phyloP scores from a whole-genome alignment of 2,329 filamentous ascomycete genomes.

The Zopfia rhizophila region DNA sequence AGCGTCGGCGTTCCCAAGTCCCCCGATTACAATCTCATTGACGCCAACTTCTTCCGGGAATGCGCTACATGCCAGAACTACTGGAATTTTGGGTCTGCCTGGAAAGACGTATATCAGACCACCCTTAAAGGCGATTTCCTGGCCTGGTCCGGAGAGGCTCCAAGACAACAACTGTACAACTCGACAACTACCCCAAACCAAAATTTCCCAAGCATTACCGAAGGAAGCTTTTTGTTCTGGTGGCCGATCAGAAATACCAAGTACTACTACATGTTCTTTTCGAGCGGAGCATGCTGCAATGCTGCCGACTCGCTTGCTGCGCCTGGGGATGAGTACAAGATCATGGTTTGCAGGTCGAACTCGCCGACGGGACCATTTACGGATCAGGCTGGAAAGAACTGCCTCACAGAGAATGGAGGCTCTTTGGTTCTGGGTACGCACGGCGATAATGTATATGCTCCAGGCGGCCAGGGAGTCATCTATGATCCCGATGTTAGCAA shows the following conservation, averaged over 20 bases:
- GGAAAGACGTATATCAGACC: slow-evolving; percentile 70
- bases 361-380: slow-evolving; percentile 62
- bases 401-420: slow-evolving; percentile 65
- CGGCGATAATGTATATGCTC: slow-evolving; percentile 37
- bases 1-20: slow-evolving; percentile 54
- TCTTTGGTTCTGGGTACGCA: slow-evolving; percentile 68
- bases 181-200: slow-evolving; percentile 12
- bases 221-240: slow-evolving; percentile 65
- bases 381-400: slow-evolving; percentile 24
- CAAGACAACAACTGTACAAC: slow-evolving; percentile 14
- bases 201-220: slow-evolving; percentile 44
- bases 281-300: slow-evolving; percentile 66
- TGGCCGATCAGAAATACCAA: slow-evolving; percentile 44
- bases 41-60: slow-evolving; percentile 51
- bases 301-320: slow-evolving; percentile 61
- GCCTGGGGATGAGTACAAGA: slow-evolving; percentile 68
- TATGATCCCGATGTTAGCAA: slow-evolving; percentile 16
- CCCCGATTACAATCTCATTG: slow-evolving; percentile 58
- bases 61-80: slow-evolving; percentile 44
- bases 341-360: slow-evolving; percentile 67
- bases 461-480: slow-evolving; percentile 30
- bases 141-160: slow-evolving; percentile 14
- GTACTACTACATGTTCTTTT: slow-evolving; percentile 71
- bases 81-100: slow-evolving; percentile 73
- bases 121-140: slow-evolving; percentile 45